Base-by-base conservation (phyloP, 2,329 filamentous ascomycete species). In the Clonostachys chloroleuca region DNA sequence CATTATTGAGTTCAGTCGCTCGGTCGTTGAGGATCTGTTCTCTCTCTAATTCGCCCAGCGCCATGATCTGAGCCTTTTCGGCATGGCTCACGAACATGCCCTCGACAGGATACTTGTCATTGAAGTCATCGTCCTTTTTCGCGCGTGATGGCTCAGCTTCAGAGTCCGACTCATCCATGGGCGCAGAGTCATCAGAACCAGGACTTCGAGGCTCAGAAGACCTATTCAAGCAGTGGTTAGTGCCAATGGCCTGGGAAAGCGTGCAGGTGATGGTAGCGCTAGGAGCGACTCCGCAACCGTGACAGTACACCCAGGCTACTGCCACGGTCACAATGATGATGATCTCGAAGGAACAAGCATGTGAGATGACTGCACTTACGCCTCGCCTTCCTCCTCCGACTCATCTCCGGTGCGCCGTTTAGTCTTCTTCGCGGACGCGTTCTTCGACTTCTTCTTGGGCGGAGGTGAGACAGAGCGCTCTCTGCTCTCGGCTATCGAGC, bases 1-100 rank as follows among this genome's bases (percentile, higher is more conserved):
- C 85, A 45, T 84, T 84, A 59, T 94, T 88, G 49, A 92, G 85
- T 63, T 94, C 84, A 57, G 89, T 83, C 35, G 87, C 86, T 54
- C 94, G 89, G 56, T 95, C 89, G 17, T 91, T 92, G 7, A 99
- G 80, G 41, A 96, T 85, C 62, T 90, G 83, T 66, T 99, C 94
- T 52, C 92, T 87, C 61, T 95, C 85, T 45, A 97, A 85, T 70
- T 97, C 92, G 33, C 91, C 86, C 79, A 96, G 83, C 48, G 77
- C 80, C 78, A 94, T 84, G 52, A 99, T 94, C 45, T 87, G 76
- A 8, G 78, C 78, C 65, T 89, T 92, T 61, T 94, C 89, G 37
- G 81, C 77, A 41, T 83, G 75, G 54, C 82, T 87, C 57, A 81
- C 79, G 64, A 89, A 94, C 59, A 94, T 84, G 56, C 92, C 92